Evolutionary conservation across 192 early-diverging fungal species (phyloP).

Genomic region (Lunasporangiospora selenospora): DNA sequence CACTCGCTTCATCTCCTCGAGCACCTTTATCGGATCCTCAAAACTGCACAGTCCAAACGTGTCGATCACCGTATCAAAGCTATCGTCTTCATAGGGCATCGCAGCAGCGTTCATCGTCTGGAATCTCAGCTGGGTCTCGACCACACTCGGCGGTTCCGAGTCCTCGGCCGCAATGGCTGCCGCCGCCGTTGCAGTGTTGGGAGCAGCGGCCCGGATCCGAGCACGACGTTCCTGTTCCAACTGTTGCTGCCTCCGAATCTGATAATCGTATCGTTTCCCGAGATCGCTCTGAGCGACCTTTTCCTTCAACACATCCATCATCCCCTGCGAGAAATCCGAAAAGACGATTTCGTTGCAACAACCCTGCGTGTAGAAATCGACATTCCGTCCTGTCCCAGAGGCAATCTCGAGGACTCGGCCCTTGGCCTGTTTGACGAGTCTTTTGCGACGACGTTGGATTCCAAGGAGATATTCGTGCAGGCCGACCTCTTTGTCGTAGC

Average conservation of each 20-base stretch:
- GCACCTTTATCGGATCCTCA: slow-evolving; percentile 35
- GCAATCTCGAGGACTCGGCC: slow-evolving; percentile 40
- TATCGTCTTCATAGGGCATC: slow-evolving; percentile 37
- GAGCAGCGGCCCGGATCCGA: too few species aligned
- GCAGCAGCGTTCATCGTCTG: slow-evolving; percentile 40
- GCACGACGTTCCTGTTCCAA: slow-evolving; percentile 30
- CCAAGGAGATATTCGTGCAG: slow-evolving; percentile 37
- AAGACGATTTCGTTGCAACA: slow-evolving; percentile 45
- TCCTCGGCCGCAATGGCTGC: too few species aligned
- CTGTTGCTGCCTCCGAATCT: slow-evolving; percentile 28
- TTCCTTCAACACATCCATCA: slow-evolving; percentile 40
- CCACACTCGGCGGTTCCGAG: neutral
- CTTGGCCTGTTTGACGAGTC: slow-evolving; percentile 22
- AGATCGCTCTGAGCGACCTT: slow-evolving; percentile 32
- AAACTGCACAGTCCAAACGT: slow-evolving; percentile 46
- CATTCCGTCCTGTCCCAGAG: slow-evolving; percentile 37
- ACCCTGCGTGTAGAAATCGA: slow-evolving; percentile 38
- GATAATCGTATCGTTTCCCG: slow-evolving; percentile 41
- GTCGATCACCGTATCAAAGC: slow-evolving; percentile 41
- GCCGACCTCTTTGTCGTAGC: slow-evolving; percentile 33
- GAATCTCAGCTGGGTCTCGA: slow-evolving; percentile 35
- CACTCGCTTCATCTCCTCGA: slow-evolving; percentile 44
- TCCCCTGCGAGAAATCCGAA: slow-evolving; percentile 44
- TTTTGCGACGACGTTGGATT: slow-evolving; percentile 42
- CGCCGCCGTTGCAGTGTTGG: too few species aligned